Conservation (phyloP, 345 rosid species). For the Geranium brycei region DNA sequence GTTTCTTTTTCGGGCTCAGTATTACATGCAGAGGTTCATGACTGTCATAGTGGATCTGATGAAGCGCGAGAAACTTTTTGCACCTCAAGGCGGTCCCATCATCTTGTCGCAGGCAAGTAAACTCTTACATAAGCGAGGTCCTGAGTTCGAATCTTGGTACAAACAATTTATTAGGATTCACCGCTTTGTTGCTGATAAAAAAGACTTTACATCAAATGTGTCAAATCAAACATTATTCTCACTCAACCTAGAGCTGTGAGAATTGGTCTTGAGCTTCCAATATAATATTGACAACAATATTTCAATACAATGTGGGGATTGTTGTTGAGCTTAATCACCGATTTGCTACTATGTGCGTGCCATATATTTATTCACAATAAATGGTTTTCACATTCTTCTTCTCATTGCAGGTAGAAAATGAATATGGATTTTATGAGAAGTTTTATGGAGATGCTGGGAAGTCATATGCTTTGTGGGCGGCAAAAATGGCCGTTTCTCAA, state of each 20-base stretch:
- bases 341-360: neutral
- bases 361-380: neutral
- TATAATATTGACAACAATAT: neutral
- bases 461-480: slow-evolving; percentile 71
- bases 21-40: slow-evolving; percentile 72
- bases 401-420: slow-evolving; percentile 71
- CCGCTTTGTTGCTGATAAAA: too few relatives aligned
- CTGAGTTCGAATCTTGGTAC: too few relatives aligned
- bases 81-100: slow-evolving; percentile 94
- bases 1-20: slow-evolving; percentile 25
- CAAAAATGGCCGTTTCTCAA: slow-evolving; percentile 81
- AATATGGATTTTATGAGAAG: slow-evolving; percentile 55
- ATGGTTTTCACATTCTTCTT: slow-evolving; percentile 2
- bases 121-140: neutral
- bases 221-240: neutral
- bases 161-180: too few relatives aligned
- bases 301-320: neutral
- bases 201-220: neutral
- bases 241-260: neutral
- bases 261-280: too few relatives aligned
- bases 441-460: slow-evolving; percentile 66
- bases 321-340: neutral
- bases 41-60: slow-evolving; percentile 59
- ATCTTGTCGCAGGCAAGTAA: slow-evolving; percentile 74
- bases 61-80: slow-evolving; percentile 84